Evolutionary conservation across 495 filamentous ascomycete genomes (phyloP), one percentile per base, ranked within the genome.

Genomic region (Saxophila tyrrhenica): DNA sequence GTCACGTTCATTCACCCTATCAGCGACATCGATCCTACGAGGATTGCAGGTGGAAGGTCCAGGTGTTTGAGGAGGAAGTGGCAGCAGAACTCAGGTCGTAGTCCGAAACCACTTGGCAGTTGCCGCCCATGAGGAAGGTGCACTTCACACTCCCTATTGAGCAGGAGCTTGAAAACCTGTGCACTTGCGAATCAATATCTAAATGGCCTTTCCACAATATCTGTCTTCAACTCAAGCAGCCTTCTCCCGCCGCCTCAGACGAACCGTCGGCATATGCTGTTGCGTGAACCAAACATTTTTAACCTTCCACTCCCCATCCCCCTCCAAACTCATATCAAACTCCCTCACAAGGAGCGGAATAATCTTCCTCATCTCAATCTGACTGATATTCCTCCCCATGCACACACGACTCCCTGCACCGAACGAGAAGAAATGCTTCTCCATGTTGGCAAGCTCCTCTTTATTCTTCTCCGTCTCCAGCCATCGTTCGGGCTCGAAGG

Each of bases 201-300:
- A n/a, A n/a, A n/a, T n/a, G n/a, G n/a, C n/a, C n/a, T n/a, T n/a
- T n/a, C n/a, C n/a, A n/a, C n/a, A n/a, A n/a, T n/a, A n/a, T n/a
- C n/a, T n/a, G n/a, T n/a, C n/a, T n/a, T n/a, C n/a, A n/a, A n/a
- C n/a, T n/a, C n/a, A n/a, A n/a, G n/a, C 35, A 16, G 35, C 8
- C 35, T 39, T 39, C 35, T 39, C 9, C 35, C 35, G 35, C 8
- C 35, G 35, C 35, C 16, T 39, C 8, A 39, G 35, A 39, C 8
- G 35, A 8, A 39, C 35, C 8, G 35, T 8, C 8, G 35, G 35
- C 35, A 39, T 39, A 8, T 39, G 35, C 35, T 71, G 73, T 48
- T 70, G 73, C 2, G 72, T 71, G 51, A 76, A 76, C 74, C 72
- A 75, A 53, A 64, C 64, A 25, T 72, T 75, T 50, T 61, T 53